Base-by-base conservation (phyloP, 179 eudicot species). In the Pouteria campechiana region DNA sequence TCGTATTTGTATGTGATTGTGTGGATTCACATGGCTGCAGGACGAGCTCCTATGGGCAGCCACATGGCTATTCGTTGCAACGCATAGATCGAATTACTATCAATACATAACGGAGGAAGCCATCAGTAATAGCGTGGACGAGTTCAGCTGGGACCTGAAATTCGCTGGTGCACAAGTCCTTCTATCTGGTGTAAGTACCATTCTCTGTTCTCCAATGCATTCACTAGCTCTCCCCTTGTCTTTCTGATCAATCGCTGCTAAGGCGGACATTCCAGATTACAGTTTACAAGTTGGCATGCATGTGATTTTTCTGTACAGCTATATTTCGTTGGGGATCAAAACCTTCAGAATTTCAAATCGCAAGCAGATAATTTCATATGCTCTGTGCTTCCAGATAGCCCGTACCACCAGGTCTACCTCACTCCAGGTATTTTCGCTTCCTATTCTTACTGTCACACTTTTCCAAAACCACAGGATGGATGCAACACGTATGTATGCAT, bases 41-140 rank as follows among this genome's bases (percentile, higher is more conserved):
- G 95, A 86, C 35, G 95, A 86, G 67, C 52, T 86, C 49, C 60
- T 82, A 50, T 86, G 95, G 95, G 95, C 85, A 2, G 85, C 95
- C 46, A 64, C 93, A 58, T 86, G 95, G 95, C 57, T 86, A 31
- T 76, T 68, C 58, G 51, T 33, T 41, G 93, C 95, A 14, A 82
- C 76, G n/a, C 45, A 10, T 18, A 69, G 52, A 17, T 29, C 61
- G 13, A 28, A 44, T 0, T 86, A 74, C 42, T 61, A 73, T 32
- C 37, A 73, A 14, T 82, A 63, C 46, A 60, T 86, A 47, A 11
- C 47, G 42, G 79, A 79, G 15, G 74, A 81, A 48, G 65, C 89
- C 4, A 49, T 60, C 38, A 63, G 70, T 34, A 72, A 76, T 0
- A 15, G 32, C 6, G 81, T 78, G 6, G 37, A 48, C 21, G 95